Evolutionary conservation across 2,329 filamentous ascomycete genomes (phyloP).

Genomic region (Fusarium sp.): DNA sequence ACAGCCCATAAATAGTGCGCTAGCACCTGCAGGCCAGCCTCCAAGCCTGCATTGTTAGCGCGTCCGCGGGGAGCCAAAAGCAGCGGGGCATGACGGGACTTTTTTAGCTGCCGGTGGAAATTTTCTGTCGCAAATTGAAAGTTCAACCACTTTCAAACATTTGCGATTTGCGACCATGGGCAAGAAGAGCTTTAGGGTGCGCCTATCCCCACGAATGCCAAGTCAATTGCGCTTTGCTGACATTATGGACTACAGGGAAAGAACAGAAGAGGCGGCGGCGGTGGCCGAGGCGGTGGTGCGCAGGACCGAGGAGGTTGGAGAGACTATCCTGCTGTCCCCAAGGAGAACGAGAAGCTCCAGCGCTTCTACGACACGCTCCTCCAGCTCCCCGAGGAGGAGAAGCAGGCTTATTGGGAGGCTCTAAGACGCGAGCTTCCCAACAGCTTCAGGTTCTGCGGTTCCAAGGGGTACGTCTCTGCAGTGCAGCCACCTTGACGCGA

Average conservation of each 20-base stretch:
- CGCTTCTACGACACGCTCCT: constrained; percentile 84
- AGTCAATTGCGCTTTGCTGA: constrained; percentile 39
- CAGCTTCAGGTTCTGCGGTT: constrained; percentile 97
- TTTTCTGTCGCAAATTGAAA: constrained; percentile 44
- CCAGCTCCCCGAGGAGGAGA: constrained; percentile 81
- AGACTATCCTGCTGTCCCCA: constrained; percentile 64
- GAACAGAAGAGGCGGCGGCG: constrained; percentile 51
- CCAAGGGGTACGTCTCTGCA: constrained; percentile 74
- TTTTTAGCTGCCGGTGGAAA: constrained; percentile 35
- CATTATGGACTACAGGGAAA: constrained; percentile 48
- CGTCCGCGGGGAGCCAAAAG: constrained; percentile 35
- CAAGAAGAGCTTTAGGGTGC: constrained; percentile 53
- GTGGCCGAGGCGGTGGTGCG: constrained; percentile 49
- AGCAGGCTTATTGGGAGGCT: constrained; percentile 83
- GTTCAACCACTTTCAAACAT: constrained; percentile 37
- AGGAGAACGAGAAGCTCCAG: constrained; percentile 87
- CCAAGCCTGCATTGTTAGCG: constrained; percentile 37
- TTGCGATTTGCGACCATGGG: constrained; percentile 51
- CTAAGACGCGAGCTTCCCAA: constrained; percentile 89
- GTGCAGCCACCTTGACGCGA: constrained; percentile 6
- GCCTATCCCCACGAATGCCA: constrained; percentile 7
- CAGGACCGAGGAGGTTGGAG: constrained; percentile 46
- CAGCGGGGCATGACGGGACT: constrained; percentile 32
- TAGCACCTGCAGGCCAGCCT: constrained; percentile 18
- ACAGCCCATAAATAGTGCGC: not conserved